Conservation (phyloP, 805 yeast species). For the Wickerhamiella spandovensis region DNA sequence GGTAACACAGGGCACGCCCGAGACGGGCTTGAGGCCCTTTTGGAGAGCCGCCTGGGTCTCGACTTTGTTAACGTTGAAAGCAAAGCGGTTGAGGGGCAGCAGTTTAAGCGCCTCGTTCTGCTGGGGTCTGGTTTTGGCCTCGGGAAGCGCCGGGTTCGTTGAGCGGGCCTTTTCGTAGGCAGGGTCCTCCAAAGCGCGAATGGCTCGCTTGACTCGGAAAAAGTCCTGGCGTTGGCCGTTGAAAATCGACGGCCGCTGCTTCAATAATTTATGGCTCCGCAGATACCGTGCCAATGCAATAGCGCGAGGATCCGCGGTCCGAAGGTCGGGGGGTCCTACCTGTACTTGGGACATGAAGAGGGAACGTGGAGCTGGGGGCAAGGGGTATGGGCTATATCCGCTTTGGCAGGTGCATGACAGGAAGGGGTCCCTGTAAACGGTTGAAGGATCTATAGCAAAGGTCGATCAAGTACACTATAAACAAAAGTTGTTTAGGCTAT, state of each 20-base stretch:
- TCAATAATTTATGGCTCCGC: conserved; percentile 51
- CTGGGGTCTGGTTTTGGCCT: conserved; percentile 36
- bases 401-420: no score
- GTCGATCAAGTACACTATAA: no score
- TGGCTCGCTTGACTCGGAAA: conserved; percentile 70
- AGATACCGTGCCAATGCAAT: conserved; percentile 58
- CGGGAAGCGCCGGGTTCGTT: conserved; percentile 33
- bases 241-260: conserved; percentile 69
- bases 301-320: conserved; percentile 38
- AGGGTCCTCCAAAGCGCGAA: conserved; percentile 60
- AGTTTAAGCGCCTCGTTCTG: conserved; percentile 51
- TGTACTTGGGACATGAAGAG: conserved; percentile 11
- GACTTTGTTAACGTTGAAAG: conserved; percentile 64
- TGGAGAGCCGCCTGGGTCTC: conserved; percentile 46
- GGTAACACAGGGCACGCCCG: conserved; percentile 35
- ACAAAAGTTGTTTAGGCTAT: no score
- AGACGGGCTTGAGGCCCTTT: conserved; percentile 57
- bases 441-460: no score
- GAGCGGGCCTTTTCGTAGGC: conserved; percentile 45
- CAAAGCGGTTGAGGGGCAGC: conserved; percentile 58
- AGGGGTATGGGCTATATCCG: not conserved
- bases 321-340: conserved; percentile 24
- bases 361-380: not conserved
- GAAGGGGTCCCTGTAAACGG: no score
- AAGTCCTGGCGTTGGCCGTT: conserved; percentile 64